Evolutionary conservation across 2,329 filamentous ascomycete species (phyloP).

Genomic region (Apiospora phragmitis): DNA sequence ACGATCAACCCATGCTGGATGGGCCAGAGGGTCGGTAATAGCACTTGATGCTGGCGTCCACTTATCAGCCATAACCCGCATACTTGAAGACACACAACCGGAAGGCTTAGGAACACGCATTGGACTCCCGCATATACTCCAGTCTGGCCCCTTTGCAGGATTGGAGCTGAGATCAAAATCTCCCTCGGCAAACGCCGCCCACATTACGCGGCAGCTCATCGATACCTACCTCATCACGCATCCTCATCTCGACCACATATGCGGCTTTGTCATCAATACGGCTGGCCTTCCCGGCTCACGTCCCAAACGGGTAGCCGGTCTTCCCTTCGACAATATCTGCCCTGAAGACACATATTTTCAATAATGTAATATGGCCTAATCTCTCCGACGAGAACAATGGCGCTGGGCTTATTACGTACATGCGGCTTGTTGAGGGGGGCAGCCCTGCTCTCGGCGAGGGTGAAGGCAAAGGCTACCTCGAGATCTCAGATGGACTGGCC

Average conservation of each 20-base stretch:
- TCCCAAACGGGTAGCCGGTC: conserved; percentile 82
- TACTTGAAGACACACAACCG: conserved; percentile 62
- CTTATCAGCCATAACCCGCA: conserved; percentile 78
- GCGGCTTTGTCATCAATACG: conserved; percentile 90
- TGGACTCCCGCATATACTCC: conserved; percentile 54
- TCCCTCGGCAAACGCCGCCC: conserved; percentile 74
- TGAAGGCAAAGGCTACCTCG: conserved; percentile 79
- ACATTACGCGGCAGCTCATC: conserved; percentile 77
- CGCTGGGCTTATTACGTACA: conserved; percentile 87
- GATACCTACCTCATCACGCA: conserved; percentile 93
- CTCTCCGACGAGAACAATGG: conserved; percentile 94
- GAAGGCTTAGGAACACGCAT: conserved; percentile 35
- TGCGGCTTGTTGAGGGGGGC: conserved; percentile 84
- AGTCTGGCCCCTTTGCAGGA: conserved; percentile 76
- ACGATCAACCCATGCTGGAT: conserved; percentile 74
- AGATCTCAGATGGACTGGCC: conserved; percentile 85
- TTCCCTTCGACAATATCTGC: conserved; percentile 90
- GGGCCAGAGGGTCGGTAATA: conserved; percentile 79
- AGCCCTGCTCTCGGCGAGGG: conserved; percentile 82
- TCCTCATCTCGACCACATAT: conserved; percentile 93
- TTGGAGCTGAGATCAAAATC: conserved; percentile 68
- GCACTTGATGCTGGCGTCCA: conserved; percentile 95
- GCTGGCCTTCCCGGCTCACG: conserved; percentile 78
- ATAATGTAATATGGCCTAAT: conserved; percentile 97
- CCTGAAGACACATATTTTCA: conserved; percentile 94